Evolutionary conservation across 2,329 filamentous ascomycete species (phyloP).

Genomic region (Pseudogymnoascus pannorum): DNA sequence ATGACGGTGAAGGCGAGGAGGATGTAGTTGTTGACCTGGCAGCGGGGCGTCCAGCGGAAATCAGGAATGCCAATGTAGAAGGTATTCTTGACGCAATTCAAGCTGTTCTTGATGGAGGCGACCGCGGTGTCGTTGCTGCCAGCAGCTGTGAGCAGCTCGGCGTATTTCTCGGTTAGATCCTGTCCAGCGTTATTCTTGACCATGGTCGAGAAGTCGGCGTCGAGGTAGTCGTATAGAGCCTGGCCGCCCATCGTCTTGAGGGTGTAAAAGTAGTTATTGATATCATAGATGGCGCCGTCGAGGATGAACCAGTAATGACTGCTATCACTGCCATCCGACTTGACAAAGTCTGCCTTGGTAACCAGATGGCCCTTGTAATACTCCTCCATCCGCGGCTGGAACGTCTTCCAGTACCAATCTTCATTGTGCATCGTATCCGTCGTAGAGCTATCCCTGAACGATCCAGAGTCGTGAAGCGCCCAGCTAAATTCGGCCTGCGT

Average conservation of each 20-base stretch:
- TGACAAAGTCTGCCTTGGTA: slow-evolving; percentile 52
- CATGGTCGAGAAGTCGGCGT: slow-evolving; percentile 56
- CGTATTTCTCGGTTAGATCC: slow-evolving; percentile 65
- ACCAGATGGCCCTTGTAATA: slow-evolving; percentile 87
- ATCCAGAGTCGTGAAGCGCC: slow-evolving; percentile 66
- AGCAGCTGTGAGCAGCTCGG: slow-evolving; percentile 46
- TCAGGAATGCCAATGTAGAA: slow-evolving; percentile 86
- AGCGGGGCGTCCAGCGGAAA: slow-evolving; percentile 77
- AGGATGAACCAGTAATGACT: slow-evolving; percentile 75
- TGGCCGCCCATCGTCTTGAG: slow-evolving; percentile 47
- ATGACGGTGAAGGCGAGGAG: slow-evolving; percentile 77
- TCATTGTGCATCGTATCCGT: slow-evolving; percentile 51
- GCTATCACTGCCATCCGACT: slow-evolving; percentile 56
- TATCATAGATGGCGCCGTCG: slow-evolving; percentile 70
- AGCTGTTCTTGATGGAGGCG: slow-evolving; percentile 52
- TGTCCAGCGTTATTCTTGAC: slow-evolving; percentile 70
- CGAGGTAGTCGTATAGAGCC: slow-evolving; percentile 62
- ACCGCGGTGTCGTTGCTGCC: slow-evolving; percentile 45
- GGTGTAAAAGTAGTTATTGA: slow-evolving; percentile 88
- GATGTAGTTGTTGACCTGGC: slow-evolving; percentile 84
- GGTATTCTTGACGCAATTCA: slow-evolving; percentile 73
- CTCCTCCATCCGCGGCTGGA: slow-evolving; percentile 66
- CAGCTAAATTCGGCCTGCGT: slow-evolving; percentile 10
- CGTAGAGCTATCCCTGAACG: slow-evolving; percentile 44
- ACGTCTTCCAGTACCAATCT: slow-evolving; percentile 71